These are phyloP conservation scores for Euphorbia tirucalli DNA, from an alignment of 345 rosid genomes.

Conservation along the genomic window DNA sequence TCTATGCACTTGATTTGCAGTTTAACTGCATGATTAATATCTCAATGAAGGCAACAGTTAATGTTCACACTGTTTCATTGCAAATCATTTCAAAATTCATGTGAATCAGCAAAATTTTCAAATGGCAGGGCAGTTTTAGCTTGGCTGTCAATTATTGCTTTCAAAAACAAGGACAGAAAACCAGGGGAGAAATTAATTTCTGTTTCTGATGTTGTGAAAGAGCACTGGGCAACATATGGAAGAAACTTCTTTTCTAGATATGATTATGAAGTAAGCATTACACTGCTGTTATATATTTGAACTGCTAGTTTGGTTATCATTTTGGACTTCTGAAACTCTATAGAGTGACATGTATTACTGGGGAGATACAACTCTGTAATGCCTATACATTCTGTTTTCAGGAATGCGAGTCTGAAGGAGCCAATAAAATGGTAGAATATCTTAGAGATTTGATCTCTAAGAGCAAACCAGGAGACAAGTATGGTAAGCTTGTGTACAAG, in stretches of 20 bases:
- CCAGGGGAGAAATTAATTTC: constrained; percentile 75
- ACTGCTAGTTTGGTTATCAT: background rate
- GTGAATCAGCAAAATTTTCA: background rate
- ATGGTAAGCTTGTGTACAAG: constrained; percentile 48
- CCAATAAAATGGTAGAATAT: constrained; percentile 73
- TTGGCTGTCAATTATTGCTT: constrained; percentile 87
- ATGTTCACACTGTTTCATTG: background rate
- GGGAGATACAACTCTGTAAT: constrained; percentile 15
- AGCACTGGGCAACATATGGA: constrained; percentile 92
- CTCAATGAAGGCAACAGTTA: background rate
- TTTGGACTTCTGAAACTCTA: constrained; percentile 4
- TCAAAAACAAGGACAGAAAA: constrained; percentile 71
- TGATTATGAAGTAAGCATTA: constrained; percentile 75
- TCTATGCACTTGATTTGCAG: background rate
- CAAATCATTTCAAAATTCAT: background rate
- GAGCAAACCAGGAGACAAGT: constrained; percentile 64
- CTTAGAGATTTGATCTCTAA: constrained; percentile 70
- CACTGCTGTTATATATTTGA: constrained; percentile 1
- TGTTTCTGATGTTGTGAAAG: constrained; percentile 79
- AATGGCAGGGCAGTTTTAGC: constrained; percentile 85
- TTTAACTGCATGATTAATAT: background rate
- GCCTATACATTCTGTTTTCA: constrained; percentile 23
- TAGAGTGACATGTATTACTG: constrained; percentile 8
- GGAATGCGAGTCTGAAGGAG: constrained; percentile 96
- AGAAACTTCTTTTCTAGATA: constrained; percentile 92